Percentiles rank a stretch among this genome's conserved stretches.
phyloP scores from a whole-genome alignment of 139 green algal genomes.

The Haematococcus sp. region DNA sequence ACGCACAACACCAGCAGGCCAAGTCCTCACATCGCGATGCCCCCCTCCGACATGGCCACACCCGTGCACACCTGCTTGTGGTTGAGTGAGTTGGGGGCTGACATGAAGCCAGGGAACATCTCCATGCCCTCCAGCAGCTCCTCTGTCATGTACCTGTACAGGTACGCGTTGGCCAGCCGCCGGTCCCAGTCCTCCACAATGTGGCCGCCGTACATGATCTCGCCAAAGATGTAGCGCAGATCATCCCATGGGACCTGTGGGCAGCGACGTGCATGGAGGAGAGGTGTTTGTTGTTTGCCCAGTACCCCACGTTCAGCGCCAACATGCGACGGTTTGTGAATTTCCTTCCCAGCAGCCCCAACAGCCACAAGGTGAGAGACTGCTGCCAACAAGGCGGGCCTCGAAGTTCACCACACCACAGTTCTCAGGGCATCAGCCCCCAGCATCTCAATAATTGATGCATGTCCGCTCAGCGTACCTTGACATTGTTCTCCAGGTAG shows the following conservation, averaged over 20 bases:
- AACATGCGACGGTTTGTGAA: too few relatives aligned
- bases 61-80: slow-evolving; percentile 58
- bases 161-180: slow-evolving; percentile 64
- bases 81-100: slow-evolving; percentile 60
- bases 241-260: slow-evolving; percentile 80
- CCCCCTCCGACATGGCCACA: background rate
- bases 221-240: slow-evolving; percentile 89
- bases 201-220: slow-evolving; percentile 97
- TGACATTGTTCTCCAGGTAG: slow-evolving; percentile 88
- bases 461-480: too few relatives aligned
- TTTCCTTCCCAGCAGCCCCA: too few relatives aligned
- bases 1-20: too few relatives aligned
- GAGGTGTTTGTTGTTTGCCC: background rate
- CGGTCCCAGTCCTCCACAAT: slow-evolving; percentile 93
- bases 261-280: background rate
- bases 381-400: too few relatives aligned
- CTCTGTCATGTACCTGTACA: slow-evolving; percentile 74
- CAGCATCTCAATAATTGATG: too few relatives aligned
- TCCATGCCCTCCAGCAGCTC: slow-evolving; percentile 77
- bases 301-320: background rate
- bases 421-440: too few relatives aligned
- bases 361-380: too few relatives aligned
- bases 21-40: background rate
- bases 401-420: too few relatives aligned
- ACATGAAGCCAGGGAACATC: slow-evolving; percentile 76